These are phyloP conservation scores for Candida tammaniensis DNA, from an alignment of 805 yeast species.

Conservation along the genomic window DNA sequence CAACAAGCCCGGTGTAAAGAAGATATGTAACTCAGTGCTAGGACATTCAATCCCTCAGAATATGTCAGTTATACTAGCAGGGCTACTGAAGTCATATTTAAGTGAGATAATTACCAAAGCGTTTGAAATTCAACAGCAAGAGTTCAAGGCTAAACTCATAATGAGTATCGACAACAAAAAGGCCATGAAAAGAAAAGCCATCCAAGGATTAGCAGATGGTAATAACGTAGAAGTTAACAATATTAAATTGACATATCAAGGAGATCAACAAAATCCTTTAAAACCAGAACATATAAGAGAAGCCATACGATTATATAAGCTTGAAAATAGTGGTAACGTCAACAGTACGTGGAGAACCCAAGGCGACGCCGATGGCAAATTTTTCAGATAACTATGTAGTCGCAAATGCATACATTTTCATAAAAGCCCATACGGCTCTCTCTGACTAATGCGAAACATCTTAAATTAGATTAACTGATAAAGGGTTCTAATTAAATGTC, in stretches of 20 bases:
- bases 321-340: slow-evolving; percentile 46
- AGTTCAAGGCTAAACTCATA: slow-evolving; percentile 41
- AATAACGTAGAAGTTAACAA: slow-evolving; percentile 22
- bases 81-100: slow-evolving; percentile 83
- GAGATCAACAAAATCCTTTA: slow-evolving; percentile 56
- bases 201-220: slow-evolving; percentile 41
- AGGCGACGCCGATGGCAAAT: slow-evolving; percentile 64
- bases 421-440: background rate
- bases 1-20: slow-evolving; percentile 69
- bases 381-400: slow-evolving; percentile 50
- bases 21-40: slow-evolving; percentile 71
- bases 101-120: slow-evolving; percentile 88
- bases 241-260: slow-evolving; percentile 24
- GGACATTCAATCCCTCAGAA: slow-evolving; percentile 80
- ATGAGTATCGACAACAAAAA: slow-evolving; percentile 40
- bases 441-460: background rate
- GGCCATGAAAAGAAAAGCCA: slow-evolving; percentile 21
- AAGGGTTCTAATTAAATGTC: slow-evolving; percentile 4
- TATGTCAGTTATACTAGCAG: slow-evolving; percentile 77
- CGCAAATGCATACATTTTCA: background rate
- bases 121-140: slow-evolving; percentile 61
- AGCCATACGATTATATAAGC: slow-evolving; percentile 76
- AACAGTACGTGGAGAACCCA: slow-evolving; percentile 64
- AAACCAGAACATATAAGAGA: slow-evolving; percentile 83
- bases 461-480: background rate